These are phyloP conservation scores for Phialophora verrucosa DNA, from an alignment of 2,329 filamentous ascomycete genomes.

Conservation along the genomic window DNA sequence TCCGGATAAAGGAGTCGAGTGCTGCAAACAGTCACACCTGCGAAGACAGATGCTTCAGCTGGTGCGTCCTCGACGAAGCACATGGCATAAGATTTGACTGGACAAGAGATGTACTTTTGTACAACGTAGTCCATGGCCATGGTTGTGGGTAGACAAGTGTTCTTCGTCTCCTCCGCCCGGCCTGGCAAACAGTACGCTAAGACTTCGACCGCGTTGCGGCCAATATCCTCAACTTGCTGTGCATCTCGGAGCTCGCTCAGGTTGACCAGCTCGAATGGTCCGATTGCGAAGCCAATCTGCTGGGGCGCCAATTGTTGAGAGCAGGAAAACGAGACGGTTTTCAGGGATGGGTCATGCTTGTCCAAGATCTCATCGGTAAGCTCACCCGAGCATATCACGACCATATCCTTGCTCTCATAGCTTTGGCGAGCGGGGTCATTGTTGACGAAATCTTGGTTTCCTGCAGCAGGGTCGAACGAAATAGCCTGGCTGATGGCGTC, in stretches of 20 bases:
- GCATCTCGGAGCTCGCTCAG: constrained; percentile 86
- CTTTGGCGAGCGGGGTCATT: constrained; percentile 29
- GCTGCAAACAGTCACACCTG: constrained; percentile 86
- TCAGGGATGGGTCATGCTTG: constrained; percentile 76
- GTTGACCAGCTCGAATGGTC: constrained; percentile 93
- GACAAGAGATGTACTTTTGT: constrained; percentile 85
- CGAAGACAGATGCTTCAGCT: constrained; percentile 74
- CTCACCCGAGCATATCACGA: constrained; percentile 88
- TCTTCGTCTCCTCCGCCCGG: constrained; percentile 78
- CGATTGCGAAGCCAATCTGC: constrained; percentile 91
- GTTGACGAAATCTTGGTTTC: constrained; percentile 11
- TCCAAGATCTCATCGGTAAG: constrained; percentile 82
- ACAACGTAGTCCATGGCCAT: constrained; percentile 89
- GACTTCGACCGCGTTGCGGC: constrained; percentile 83
- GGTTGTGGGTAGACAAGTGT: constrained; percentile 84
- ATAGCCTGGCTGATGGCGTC: constrained; percentile 61
- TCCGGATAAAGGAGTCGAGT: constrained; percentile 82
- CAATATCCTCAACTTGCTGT: constrained; percentile 89
- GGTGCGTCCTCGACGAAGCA: constrained; percentile 92
- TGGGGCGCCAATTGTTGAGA: constrained; percentile 77
- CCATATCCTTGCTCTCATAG: constrained; percentile 66
- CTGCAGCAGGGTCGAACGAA: constrained; percentile 22
- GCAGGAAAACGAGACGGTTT: constrained; percentile 84
- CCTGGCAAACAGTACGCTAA: constrained; percentile 90
- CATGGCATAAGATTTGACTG: constrained; percentile 88